These are phyloP conservation scores for Ganoderma lucidum DNA, from an alignment of 1,284 basidiomycete species.

Conservation along the genomic window DNA sequence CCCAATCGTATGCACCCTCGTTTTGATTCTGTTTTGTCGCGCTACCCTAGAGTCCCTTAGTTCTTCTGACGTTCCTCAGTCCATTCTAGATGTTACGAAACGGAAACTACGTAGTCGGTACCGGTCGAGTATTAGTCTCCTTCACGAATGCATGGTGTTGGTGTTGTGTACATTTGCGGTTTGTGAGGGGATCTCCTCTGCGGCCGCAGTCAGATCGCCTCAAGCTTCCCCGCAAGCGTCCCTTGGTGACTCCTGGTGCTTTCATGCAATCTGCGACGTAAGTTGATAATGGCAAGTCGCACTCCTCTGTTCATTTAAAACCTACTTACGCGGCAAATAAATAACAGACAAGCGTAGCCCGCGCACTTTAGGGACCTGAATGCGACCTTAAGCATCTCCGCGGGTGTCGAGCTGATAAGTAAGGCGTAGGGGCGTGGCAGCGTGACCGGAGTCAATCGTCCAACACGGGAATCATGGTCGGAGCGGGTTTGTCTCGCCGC, in stretches of 20 bases:
- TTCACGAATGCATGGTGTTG: conserved; percentile 10
- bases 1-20: conserved; percentile 16
- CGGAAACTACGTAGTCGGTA: conserved; percentile 5
- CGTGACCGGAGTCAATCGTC: not conserved
- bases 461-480: no score
- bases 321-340: not conserved
- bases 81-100: conserved; percentile 4
- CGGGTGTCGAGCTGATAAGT: not conserved
- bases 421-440: not conserved
- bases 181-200: not conserved
- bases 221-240: not conserved
- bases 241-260: not conserved
- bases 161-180: not conserved
- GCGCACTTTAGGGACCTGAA: not conserved
- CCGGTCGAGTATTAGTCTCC: conserved; percentile 6
- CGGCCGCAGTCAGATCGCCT: not conserved
- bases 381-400: not conserved
- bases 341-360: not conserved
- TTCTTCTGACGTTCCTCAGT: conserved; percentile 8
- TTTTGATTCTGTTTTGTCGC: conserved; percentile 11
- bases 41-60: conserved; percentile 37
- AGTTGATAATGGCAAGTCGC: no score
- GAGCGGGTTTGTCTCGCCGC: no score
- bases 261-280: not conserved
- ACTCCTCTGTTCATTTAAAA: no score